phyloP scores from a whole-genome alignment of 257 asterid species.

The Solanum phureja region DNA sequence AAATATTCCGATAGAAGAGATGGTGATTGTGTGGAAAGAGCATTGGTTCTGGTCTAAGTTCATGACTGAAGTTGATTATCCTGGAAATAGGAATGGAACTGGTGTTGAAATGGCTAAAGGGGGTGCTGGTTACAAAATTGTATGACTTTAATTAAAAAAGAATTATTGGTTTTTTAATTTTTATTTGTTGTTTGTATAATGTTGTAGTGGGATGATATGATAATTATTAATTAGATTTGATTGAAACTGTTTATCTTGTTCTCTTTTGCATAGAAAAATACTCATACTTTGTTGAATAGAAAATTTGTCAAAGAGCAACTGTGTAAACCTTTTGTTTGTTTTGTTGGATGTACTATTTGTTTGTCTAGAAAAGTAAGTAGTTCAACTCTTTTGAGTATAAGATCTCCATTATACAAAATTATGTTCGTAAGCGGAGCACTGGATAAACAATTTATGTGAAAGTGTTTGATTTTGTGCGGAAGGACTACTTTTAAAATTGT shows the following conservation, averaged over 20 bases:
- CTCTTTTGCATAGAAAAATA: too few relatives aligned
- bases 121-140: not conserved
- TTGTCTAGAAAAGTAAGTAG: too few relatives aligned
- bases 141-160: constrained; percentile 5
- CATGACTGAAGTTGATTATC: constrained; percentile 29
- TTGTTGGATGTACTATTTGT: too few relatives aligned
- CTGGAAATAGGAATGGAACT: constrained; percentile 15
- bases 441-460: too few relatives aligned
- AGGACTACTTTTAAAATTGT: not conserved
- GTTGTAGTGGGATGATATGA: not conserved
- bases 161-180: not conserved
- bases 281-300: too few relatives aligned
- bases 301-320: too few relatives aligned
- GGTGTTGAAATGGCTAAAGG: constrained; percentile 10
- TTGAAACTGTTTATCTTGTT: not conserved
- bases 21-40: constrained; percentile 58
- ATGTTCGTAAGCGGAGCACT: too few relatives aligned
- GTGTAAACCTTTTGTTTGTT: too few relatives aligned
- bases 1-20: constrained; percentile 73
- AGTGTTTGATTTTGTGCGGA: too few relatives aligned
- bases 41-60: constrained; percentile 81
- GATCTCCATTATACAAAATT: too few relatives aligned
- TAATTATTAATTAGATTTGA: not conserved
- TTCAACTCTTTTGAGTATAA: too few relatives aligned
- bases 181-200: not conserved